Conservation (phyloP, 1,284 basidiomycete species). For the Cystobasidium pallidum region DNA sequence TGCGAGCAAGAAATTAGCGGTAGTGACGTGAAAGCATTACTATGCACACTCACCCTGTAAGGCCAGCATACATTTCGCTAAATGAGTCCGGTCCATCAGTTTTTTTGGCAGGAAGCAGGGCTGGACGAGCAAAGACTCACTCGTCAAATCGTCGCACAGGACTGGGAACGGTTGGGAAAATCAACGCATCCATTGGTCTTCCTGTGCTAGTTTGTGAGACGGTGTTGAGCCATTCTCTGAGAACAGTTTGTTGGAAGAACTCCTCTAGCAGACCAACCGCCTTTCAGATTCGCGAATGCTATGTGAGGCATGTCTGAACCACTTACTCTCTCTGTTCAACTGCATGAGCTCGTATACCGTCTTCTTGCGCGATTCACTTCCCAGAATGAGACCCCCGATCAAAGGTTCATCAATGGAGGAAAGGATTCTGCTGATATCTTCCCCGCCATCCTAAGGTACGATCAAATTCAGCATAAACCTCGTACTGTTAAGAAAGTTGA, state of each 20-base stretch:
- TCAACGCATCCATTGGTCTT: conserved; percentile 51
- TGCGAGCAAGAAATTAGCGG: neutral
- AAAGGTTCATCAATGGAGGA: conserved; percentile 17
- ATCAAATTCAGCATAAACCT: neutral
- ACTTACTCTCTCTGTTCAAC: conserved; percentile 42
- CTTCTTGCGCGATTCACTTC: neutral
- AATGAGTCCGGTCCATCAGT: neutral
- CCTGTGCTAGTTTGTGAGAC: conserved; percentile 1
- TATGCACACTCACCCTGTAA: neutral
- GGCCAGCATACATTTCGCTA: conserved; percentile 17
- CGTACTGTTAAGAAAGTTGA: neutral
- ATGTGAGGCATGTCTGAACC: neutral
- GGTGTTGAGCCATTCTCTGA: conserved; percentile 29
- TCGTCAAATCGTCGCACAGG: conserved; percentile 27
- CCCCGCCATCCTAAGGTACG: conserved; percentile 24
- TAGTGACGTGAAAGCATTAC: too few relatives aligned
- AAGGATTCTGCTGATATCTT: conserved; percentile 10
- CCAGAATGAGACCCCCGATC: conserved; percentile 16
- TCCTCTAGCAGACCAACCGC: conserved; percentile 21
- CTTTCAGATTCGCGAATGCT: neutral
- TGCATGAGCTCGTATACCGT: conserved; percentile 41
- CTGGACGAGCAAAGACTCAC: neutral
- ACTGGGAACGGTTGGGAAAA: conserved; percentile 57
- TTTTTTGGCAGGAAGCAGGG: neutral
- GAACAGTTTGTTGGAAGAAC: conserved; percentile 24